These are phyloP conservation scores for Excoecaria cochinchinensis DNA, from an alignment of 345 rosid genomes.

Conservation along the genomic window DNA sequence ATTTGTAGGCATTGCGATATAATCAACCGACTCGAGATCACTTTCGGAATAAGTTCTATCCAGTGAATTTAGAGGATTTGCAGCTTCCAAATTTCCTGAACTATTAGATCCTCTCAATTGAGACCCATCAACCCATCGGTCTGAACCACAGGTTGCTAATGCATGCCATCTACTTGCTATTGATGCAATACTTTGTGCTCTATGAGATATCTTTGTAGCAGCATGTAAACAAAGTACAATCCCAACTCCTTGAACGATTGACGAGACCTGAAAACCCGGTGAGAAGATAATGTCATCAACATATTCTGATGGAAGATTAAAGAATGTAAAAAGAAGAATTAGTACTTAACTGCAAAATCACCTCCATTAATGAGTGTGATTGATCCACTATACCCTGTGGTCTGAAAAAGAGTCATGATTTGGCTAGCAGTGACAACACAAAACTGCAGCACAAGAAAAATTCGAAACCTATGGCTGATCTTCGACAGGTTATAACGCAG, in stretches of 20 bases:
- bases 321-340: not conserved
- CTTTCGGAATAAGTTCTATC: constrained; percentile 57
- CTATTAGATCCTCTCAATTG: not conserved
- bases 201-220: too few relatives aligned
- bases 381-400: constrained; percentile 62
- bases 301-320: not conserved
- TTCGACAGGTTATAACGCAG: constrained; percentile 76
- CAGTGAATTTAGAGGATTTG: constrained; percentile 32
- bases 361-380: constrained; percentile 73
- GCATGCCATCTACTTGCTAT: too few relatives aligned
- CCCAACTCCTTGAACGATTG: constrained; percentile 83
- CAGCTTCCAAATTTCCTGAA: constrained; percentile 43
- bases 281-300: not conserved
- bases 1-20: constrained; percentile 54
- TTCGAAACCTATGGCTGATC: constrained; percentile 94
- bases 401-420: constrained; percentile 68
- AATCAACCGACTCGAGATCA: constrained; percentile 79
- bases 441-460: constrained; percentile 77
- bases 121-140: too few relatives aligned
- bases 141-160: too few relatives aligned
- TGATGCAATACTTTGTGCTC: too few relatives aligned
- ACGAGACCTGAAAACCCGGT: constrained; percentile 54
- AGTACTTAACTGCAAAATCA: constrained; percentile 75
- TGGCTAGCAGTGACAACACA: constrained; percentile 75
- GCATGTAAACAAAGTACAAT: constrained; percentile 78